phyloP scores from a whole-genome alignment of 768 basidiomycete species.

The Scleroderma bovista region DNA sequence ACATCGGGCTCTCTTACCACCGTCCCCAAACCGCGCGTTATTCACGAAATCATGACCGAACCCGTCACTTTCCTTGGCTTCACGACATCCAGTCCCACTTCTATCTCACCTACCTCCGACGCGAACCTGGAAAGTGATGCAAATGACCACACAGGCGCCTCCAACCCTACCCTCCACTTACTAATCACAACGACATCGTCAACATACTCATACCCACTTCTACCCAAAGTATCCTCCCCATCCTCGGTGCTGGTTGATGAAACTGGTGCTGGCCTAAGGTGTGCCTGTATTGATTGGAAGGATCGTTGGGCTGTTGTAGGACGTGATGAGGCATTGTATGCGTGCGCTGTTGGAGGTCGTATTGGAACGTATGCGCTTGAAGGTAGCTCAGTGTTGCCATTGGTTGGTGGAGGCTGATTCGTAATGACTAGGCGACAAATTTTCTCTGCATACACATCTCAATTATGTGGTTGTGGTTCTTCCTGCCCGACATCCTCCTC shows the following conservation, averaged over 20 bases:
- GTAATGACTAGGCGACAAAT: conserved; percentile 42
- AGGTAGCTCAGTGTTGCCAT: conserved; percentile 42
- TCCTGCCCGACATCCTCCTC: conserved; percentile 61
- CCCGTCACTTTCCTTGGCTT: conserved; percentile 94
- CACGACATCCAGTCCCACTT: conserved; percentile 34
- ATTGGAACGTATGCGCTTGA: conserved; percentile 89
- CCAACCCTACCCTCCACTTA: conserved; percentile 48
- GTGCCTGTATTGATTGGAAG: conserved; percentile 74
- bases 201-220: conserved; percentile 70
- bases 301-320: conserved; percentile 78
- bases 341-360: conserved; percentile 75
- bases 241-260: conserved; percentile 75
- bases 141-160: conserved; percentile 6
- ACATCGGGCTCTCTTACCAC: conserved; percentile 57
- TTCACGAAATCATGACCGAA: conserved; percentile 82
- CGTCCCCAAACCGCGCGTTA: conserved; percentile 78
- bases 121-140: conserved; percentile 16
- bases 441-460: conserved; percentile 66
- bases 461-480: conserved; percentile 90
- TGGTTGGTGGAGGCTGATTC: neutral
- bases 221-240: conserved; percentile 65
- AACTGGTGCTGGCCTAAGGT: conserved; percentile 78
- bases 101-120: conserved; percentile 20
- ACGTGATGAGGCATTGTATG: conserved; percentile 86
- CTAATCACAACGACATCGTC: conserved; percentile 87